Evolutionary conservation across 2,329 filamentous ascomycete genomes (phyloP).

Genomic region (Beauveria brongniartii): DNA sequence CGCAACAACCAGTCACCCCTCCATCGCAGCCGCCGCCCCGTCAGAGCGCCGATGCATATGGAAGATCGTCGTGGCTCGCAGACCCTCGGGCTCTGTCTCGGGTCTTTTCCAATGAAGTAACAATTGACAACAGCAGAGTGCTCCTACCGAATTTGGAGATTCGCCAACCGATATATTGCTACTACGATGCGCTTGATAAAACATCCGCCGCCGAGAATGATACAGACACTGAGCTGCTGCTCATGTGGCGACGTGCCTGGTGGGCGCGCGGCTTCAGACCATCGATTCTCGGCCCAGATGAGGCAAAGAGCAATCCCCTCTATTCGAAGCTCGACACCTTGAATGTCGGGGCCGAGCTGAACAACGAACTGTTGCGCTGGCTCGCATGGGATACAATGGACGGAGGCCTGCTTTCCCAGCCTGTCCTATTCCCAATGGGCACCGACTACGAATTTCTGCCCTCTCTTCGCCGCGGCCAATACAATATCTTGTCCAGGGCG

Average conservation of each 20-base stretch:
- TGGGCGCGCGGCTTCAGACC: slow-evolving; percentile 91
- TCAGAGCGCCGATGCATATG: slow-evolving; percentile 70
- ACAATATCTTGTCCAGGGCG: slow-evolving; percentile 65
- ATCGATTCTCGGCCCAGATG: slow-evolving; percentile 67
- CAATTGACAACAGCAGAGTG: slow-evolving; percentile 72
- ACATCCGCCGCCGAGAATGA: slow-evolving; percentile 57
- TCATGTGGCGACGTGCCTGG: slow-evolving; percentile 89
- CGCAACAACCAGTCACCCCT: slow-evolving; percentile 59
- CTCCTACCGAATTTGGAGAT: slow-evolving; percentile 69
- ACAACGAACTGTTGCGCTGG: slow-evolving; percentile 72
- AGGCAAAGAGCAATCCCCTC: slow-evolving; percentile 75
- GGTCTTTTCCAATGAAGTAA: slow-evolving; percentile 76
- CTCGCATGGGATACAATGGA: slow-evolving; percentile 90
- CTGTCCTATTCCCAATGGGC: slow-evolving; percentile 79
- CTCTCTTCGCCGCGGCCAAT: slow-evolving; percentile 69
- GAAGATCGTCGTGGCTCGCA: slow-evolving; percentile 75
- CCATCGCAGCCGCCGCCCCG: slow-evolving; percentile 64
- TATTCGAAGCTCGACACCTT: slow-evolving; percentile 62
- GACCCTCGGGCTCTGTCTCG: slow-evolving; percentile 81
- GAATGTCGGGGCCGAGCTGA: slow-evolving; percentile 53
- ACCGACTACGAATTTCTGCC: slow-evolving; percentile 62
- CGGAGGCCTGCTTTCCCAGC: slow-evolving; percentile 70
- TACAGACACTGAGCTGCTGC: slow-evolving; percentile 69
- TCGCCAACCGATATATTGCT: slow-evolving; percentile 78
- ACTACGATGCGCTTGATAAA: slow-evolving; percentile 64